These are phyloP conservation scores for Edaphochlamys debaryana DNA, from an alignment of 139 green algal species.

Conservation along the genomic window DNA sequence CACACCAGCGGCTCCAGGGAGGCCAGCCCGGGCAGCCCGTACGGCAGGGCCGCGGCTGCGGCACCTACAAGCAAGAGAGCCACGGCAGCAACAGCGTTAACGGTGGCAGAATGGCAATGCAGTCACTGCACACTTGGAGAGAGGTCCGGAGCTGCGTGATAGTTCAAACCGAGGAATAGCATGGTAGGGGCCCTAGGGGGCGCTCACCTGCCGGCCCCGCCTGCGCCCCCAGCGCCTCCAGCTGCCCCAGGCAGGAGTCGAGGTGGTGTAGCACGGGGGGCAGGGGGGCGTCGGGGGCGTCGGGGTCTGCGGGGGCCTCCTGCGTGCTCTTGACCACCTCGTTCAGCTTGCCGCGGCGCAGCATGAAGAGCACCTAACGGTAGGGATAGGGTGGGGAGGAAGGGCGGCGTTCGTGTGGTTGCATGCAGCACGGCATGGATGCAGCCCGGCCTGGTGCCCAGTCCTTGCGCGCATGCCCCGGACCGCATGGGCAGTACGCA, in stretches of 20 bases:
- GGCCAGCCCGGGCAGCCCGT: background rate
- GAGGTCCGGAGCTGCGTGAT: too few species aligned
- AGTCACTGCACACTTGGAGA: too few species aligned
- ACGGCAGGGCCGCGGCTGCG: background rate
- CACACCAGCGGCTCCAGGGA: conserved; percentile 32
- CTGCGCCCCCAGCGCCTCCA: conserved; percentile 3
- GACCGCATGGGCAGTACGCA: too few species aligned
- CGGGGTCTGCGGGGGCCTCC: background rate
- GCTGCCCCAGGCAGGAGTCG: background rate
- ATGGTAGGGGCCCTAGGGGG: background rate
- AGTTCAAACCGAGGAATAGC: too few species aligned
- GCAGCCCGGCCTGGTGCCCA: background rate
- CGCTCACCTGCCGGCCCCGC: background rate
- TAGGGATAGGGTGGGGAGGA: background rate
- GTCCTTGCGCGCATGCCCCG: too few species aligned
- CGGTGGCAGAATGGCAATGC: too few species aligned
- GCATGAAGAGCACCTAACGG: conserved; percentile 8
- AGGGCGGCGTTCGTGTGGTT: background rate
- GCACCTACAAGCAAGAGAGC: background rate
- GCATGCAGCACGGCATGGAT: background rate
- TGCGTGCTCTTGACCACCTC: background rate
- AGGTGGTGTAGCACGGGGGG: background rate
- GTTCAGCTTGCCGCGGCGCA: conserved; percentile 18
- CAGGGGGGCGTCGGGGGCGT: background rate
- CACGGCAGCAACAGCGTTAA: too few species aligned